These are phyloP conservation scores for Rhamnella rubrinervis DNA, from an alignment of 331 rosid species.

Conservation along the genomic window DNA sequence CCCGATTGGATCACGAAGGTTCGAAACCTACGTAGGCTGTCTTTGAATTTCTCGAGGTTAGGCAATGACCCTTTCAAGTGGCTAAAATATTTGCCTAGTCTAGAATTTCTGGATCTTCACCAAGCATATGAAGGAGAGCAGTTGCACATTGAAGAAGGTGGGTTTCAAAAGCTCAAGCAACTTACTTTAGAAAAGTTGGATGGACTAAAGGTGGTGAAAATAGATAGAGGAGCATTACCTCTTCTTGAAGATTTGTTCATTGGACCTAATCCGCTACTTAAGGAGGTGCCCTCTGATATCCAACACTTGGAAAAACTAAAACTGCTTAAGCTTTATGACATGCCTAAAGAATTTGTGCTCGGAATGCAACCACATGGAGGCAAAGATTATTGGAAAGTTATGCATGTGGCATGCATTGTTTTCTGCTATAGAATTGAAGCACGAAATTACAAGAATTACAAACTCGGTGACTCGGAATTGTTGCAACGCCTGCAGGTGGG, in stretches of 20 bases:
- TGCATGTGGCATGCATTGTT: background rate
- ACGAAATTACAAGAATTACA: too few relatives aligned
- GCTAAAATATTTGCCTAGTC: slow-evolving; percentile 10
- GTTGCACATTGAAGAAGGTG: slow-evolving; percentile 24
- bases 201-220: background rate
- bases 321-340: background rate
- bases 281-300: slow-evolving; percentile 15
- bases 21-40: background rate
- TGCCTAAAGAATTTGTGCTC: slow-evolving; percentile 15
- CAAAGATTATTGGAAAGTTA: background rate
- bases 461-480: too few relatives aligned
- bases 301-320: slow-evolving; percentile 13
- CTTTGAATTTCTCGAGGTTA: background rate
- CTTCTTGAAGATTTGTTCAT: slow-evolving; percentile 17
- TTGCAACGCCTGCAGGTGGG: too few relatives aligned
- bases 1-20: background rate
- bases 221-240: slow-evolving; percentile 22
- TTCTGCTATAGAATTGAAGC: background rate
- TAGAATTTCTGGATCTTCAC: background rate
- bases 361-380: background rate
- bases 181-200: slow-evolving; percentile 1
- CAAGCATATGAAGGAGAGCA: slow-evolving; percentile 19
- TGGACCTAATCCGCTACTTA: slow-evolving; percentile 4
- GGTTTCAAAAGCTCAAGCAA: slow-evolving; percentile 23
- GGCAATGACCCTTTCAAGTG: slow-evolving; percentile 13